Base-by-base conservation (phyloP, 768 basidiomycete genomes). In the Psilocybe subaeruginosa region DNA sequence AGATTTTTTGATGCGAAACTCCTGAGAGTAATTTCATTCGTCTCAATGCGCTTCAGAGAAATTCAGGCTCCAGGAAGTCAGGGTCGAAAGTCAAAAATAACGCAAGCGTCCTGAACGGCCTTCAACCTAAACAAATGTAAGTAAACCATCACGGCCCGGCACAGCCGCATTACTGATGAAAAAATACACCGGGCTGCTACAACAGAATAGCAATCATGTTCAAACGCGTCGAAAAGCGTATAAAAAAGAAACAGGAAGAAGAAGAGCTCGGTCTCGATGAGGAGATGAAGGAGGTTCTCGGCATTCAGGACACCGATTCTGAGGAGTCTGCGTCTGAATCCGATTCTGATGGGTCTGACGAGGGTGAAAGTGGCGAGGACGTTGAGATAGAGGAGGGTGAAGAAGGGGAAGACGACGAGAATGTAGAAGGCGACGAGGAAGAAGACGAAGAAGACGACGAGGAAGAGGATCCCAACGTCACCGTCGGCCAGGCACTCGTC, bases 191-290 rank as follows among this genome's bases (percentile, higher is more conserved):
- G 2, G 23, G 23, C 33, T 35, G 3, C 33, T 35, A 35, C 33
- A 35, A 35, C 33, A 35, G 33, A 35, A 35, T 2, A 23, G 23
- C 33, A 35, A 35, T 27, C 56, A 93, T 93, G 91, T 92, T 91
- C 80, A 93, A 93, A 75, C 85, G 92, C 61, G 80, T 91, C 6
- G 87, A 87, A 65, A 92, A 87, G 70, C 82, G 87, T 49, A 82
- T 80, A 27, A 80, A 79, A 67, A 87, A 82, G 66, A 81, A 78
- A 61, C 79, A 87, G 67, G 78, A 87, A 64, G 89, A 89, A 62
- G 87, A 88, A 70, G 82, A 85, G 17, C 79, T 89, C 37, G 88
- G 85, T 0, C 65, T 90, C 4, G 85, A 90, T 59, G 83, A 81
- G 35, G 87, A 87, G n/a, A 77, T 79, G 77, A 89, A 82, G 68